Conservation (phyloP, 2,329 filamentous ascomycete genomes). For the Drechslera avenae region DNA sequence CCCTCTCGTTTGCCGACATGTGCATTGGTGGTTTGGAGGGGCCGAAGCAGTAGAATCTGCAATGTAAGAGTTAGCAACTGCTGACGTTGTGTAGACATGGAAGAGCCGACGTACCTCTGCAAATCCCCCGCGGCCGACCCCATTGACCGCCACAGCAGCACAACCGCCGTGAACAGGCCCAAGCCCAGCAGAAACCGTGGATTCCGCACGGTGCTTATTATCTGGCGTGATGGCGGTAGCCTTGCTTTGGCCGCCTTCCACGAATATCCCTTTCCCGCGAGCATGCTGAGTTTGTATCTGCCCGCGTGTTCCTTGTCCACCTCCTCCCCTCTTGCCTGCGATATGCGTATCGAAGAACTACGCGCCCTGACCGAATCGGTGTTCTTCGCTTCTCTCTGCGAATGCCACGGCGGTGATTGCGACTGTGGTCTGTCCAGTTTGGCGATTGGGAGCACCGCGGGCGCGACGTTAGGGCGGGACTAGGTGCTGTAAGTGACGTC, state of each 20-base stretch:
- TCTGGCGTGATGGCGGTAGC: conserved; percentile 75
- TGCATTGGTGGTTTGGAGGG: conserved; percentile 94
- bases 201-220: conserved; percentile 67
- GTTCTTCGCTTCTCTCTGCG: conserved; percentile 38
- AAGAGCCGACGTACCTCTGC: conserved; percentile 71
- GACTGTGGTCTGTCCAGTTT: conserved; percentile 39
- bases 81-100: neutral
- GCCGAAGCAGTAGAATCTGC: conserved; percentile 97
- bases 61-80: neutral
- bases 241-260: conserved; percentile 89
- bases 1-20: conserved; percentile 90
- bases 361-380: conserved; percentile 35
- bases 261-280: conserved; percentile 85
- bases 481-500: conserved; percentile 9
- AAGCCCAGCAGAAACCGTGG: conserved; percentile 79
- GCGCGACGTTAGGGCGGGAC: conserved; percentile 9
- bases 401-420: conserved; percentile 32
- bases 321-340: conserved; percentile 37
- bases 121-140: conserved; percentile 81
- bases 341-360: conserved; percentile 40
- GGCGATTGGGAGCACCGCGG: conserved; percentile 19
- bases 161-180: conserved; percentile 69
- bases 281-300: conserved; percentile 61
- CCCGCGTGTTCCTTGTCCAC: conserved; percentile 26
- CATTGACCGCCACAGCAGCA: conserved; percentile 89